Base-by-base conservation (phyloP, 768 basidiomycete genomes). In the Xanthoconium purpureum region DNA sequence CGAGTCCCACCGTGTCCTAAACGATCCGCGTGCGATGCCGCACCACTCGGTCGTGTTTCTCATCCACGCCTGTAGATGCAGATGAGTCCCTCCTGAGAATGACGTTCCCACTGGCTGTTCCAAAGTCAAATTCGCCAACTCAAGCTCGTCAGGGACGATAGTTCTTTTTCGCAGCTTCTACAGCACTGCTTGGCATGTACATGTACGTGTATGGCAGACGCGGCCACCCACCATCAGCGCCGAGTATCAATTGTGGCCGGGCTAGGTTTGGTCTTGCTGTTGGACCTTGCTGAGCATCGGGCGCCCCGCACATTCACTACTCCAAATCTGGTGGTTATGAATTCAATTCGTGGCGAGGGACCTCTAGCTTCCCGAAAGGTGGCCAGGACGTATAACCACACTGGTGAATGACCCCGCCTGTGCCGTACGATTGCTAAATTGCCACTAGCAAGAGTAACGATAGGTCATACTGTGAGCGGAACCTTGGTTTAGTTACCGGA, bases 41-140 rank as follows among this genome's bases (percentile, higher is more conserved):
- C 54, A 55, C 47, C n/a, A 33, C 32, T 29, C 24, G 18, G 32
- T 55, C 54, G 54, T 55, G 54, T 55, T 55, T 36, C 46, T 18
- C 32, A 42, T 51, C 39, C 28, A 5, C 12, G 30, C 28, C 28
- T 24, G 24, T 4, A 50, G 32, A 40, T 13, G 2, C 14, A 38
- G 14, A 50, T 50, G 50, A 50, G 37, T n/a, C n/a, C n/a, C 17
- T 12, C 42, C n/a, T 33, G 32, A 35, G 47, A 15, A 48, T n/a
- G 28, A 33, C 45, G 32, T 12, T 10, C 30, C 46, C 13, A 32
- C 20, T 11, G 33, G 33, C 17, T 5, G n/a, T 33, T 35, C 12
- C 33, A 8, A 12, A 8, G 33, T 35, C 33, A 35, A 35, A 35
- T 35, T 8, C 33, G 12, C 6, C 33, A 35, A 35, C 33, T 35